Evolutionary conservation across 352 stramenopile genomes (phyloP).

Genomic region (Poterioochromonas sp.): DNA sequence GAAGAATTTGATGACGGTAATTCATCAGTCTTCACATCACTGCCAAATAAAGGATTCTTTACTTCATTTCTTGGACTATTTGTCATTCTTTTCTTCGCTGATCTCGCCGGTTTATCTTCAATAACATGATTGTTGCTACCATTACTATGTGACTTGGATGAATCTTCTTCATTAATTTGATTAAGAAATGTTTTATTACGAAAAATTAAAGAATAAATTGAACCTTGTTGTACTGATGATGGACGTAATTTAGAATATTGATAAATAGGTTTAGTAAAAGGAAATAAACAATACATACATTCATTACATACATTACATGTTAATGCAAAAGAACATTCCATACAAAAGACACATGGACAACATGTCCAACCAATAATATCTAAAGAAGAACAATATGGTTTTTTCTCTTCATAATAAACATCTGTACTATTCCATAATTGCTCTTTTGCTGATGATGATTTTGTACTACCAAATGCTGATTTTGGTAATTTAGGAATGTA

Average conservation of each 20-base stretch:
- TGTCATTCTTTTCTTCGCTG: neutral
- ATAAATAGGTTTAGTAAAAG: neutral
- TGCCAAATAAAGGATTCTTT: neutral
- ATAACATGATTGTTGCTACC: too few relatives aligned
- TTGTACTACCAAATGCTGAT: neutral
- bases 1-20: too few relatives aligned
- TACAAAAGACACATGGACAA: constrained; percentile 20
- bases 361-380: neutral
- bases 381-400: neutral
- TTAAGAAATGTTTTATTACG: neutral
- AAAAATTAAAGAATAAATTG: neutral
- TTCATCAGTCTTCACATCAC: too few relatives aligned
- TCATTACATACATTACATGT: neutral
- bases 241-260: constrained; percentile 8
- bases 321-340: neutral
- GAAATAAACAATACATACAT: neutral
- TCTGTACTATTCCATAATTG: too few relatives aligned
- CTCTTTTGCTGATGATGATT: neutral
- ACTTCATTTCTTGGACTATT: neutral
- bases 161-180: neutral
- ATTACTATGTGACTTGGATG: too few relatives aligned
- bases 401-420: neutral
- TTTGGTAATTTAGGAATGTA: neutral
- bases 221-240: neutral
- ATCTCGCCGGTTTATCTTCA: neutral